Evolutionary conservation across 1,139 yeast species (phyloP).

Genomic region (Protomyces macrosporus): DNA sequence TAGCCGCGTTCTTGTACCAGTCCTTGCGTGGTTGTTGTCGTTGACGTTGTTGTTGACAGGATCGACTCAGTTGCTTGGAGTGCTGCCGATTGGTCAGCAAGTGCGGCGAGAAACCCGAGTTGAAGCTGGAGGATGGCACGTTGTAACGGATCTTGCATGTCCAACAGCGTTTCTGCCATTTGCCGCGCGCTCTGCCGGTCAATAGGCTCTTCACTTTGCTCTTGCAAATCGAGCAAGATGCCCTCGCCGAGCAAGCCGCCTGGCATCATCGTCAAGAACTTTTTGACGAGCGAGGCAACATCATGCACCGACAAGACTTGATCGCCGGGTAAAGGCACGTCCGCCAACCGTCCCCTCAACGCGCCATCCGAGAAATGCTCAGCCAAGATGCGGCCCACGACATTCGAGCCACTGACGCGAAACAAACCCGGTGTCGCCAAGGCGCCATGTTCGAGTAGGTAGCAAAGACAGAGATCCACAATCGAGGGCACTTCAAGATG

Average conservation of each 20-base stretch:
- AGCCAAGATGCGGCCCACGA: constrained; percentile 10
- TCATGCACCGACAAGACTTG: constrained; percentile 24
- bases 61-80: background rate
- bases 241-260: constrained; percentile 25
- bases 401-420: constrained; percentile 25
- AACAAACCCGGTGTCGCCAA: constrained; percentile 23
- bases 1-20: constrained; percentile 22
- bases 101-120: constrained; percentile 14
- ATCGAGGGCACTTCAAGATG: constrained; percentile 5
- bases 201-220: background rate
- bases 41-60: too few species aligned
- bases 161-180: constrained; percentile 13
- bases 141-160: constrained; percentile 2
- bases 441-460: constrained; percentile 10
- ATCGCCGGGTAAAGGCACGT: constrained; percentile 6
- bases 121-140: background rate
- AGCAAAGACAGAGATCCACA: constrained; percentile 11
- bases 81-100: background rate
- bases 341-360: constrained; percentile 8
- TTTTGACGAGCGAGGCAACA: constrained; percentile 25
- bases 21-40: background rate
- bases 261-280: constrained; percentile 17
- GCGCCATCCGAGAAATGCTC: constrained; percentile 13
- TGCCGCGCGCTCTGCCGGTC: constrained; percentile 7
- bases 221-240: constrained; percentile 6